Conservation (phyloP, 1,139 yeast species). For the Sugiyamaella novakii region DNA sequence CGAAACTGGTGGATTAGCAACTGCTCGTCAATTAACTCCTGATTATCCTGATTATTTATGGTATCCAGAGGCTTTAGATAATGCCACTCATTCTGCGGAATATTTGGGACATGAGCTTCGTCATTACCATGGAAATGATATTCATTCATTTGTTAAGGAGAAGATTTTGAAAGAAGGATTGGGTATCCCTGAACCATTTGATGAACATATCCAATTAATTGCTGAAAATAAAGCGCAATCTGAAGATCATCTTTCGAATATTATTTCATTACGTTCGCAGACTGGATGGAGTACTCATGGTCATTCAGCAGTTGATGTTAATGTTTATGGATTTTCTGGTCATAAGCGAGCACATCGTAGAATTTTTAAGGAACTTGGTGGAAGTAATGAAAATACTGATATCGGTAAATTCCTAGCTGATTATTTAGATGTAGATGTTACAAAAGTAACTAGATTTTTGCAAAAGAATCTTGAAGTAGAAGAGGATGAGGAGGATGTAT, state of each 20-base stretch:
- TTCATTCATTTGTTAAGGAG: conserved; percentile 49
- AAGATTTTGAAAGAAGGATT: conserved; percentile 58
- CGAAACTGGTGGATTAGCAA: conserved; percentile 85
- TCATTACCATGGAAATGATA: conserved; percentile 41
- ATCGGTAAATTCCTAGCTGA: conserved; percentile 70
- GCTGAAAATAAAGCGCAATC: conserved; percentile 22
- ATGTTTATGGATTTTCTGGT: conserved; percentile 72
- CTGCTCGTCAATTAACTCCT: conserved; percentile 69
- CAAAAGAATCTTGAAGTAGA: conserved; percentile 18
- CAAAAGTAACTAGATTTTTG: conserved; percentile 49
- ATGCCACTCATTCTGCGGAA: conserved; percentile 75
- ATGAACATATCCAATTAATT: conserved; percentile 31
- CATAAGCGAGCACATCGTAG: conserved; percentile 46
- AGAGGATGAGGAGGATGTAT: conserved; percentile 16
- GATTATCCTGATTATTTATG: conserved; percentile 68
- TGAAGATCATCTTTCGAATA: conserved; percentile 44
- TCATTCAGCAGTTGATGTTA: conserved; percentile 88
- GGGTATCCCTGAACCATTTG: conserved; percentile 59
- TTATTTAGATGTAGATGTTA: conserved; percentile 58
- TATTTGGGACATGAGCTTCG: conserved; percentile 50
- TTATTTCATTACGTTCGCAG: conserved; percentile 66
- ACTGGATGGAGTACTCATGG: conserved; percentile 91
- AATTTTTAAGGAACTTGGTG: conserved; percentile 54
- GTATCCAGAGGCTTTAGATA: conserved; percentile 70
- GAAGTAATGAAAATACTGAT: conserved; percentile 83